phyloP scores from a whole-genome alignment of 257 asterid genomes.

The Hygrophila difformis region DNA sequence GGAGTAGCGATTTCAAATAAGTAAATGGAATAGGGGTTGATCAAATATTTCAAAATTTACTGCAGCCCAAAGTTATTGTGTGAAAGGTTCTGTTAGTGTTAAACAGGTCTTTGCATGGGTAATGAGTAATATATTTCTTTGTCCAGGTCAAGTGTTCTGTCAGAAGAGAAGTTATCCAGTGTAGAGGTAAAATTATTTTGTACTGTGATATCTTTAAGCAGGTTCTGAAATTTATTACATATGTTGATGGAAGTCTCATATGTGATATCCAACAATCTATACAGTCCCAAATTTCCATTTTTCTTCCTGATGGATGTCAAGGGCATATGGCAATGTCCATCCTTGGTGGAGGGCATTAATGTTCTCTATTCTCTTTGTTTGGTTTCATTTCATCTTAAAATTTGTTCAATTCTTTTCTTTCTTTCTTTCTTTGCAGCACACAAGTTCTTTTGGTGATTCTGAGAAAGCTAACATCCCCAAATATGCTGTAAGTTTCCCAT shows the following conservation, averaged over 20 bases:
- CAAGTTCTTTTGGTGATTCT: slow-evolving; percentile 20
- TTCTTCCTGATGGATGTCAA: background rate
- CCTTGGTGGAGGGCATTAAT: background rate
- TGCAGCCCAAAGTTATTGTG: too few species aligned
- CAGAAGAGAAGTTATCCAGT: slow-evolving; percentile 22
- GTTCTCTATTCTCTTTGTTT: slow-evolving; percentile 1
- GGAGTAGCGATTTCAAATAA: slow-evolving; percentile 4
- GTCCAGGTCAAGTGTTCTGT: slow-evolving; percentile 25
- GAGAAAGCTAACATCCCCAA: slow-evolving; percentile 50
- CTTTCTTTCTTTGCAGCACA: slow-evolving; percentile 38
- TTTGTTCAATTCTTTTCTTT: too few species aligned
- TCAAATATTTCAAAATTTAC: slow-evolving; percentile 7
- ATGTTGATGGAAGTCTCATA: background rate
- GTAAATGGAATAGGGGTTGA: slow-evolving; percentile 4
- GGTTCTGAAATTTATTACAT: background rate
- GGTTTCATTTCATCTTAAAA: slow-evolving; percentile 16
- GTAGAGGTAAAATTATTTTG: slow-evolving; percentile 26
- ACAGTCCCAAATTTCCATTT: background rate
- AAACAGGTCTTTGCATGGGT: too few species aligned
- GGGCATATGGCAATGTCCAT: slow-evolving; percentile 1
- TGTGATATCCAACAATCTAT: too few species aligned
- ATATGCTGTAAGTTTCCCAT: slow-evolving; percentile 73
- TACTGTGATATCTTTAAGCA: slow-evolving; percentile 5
- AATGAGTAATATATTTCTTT: slow-evolving; percentile 7
- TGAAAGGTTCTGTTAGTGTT: too few species aligned